Conservation (phyloP, 2,329 filamentous ascomycete species). For the Achaetomium macrosporum region DNA sequence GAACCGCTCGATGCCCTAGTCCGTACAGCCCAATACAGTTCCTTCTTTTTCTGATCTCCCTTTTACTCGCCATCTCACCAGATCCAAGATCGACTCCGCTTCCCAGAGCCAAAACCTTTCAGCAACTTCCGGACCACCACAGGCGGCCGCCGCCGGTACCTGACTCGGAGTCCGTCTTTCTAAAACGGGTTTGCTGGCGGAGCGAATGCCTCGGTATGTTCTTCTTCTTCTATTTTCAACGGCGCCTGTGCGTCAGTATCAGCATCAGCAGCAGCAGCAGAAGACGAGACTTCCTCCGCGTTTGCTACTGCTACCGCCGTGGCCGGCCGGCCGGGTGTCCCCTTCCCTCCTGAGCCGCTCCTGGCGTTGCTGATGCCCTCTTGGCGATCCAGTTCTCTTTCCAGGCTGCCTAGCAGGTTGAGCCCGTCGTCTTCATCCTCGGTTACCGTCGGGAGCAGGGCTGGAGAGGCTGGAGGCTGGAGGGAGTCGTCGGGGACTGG, state of each 20-base stretch:
- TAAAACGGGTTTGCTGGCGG: background rate
- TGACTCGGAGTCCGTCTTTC: background rate
- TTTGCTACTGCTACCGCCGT: background rate
- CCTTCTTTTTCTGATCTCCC: too few species aligned
- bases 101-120: too few species aligned
- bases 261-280: background rate
- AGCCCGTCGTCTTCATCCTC: slow-evolving; percentile 34
- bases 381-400: slow-evolving; percentile 41
- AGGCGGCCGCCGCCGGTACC: too few species aligned
- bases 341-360: background rate
- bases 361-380: slow-evolving; percentile 17
- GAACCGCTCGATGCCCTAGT: too few species aligned
- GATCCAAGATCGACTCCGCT: too few species aligned
- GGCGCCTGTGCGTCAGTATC: background rate
- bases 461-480: slow-evolving; percentile 16
- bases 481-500: slow-evolving; percentile 1
- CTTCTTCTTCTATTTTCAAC: background rate
- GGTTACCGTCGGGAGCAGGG: slow-evolving; percentile 20
- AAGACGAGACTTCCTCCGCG: background rate
- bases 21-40: too few species aligned
- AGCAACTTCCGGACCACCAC: too few species aligned
- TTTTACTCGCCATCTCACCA: too few species aligned
- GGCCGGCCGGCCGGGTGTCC: background rate
- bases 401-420: slow-evolving; percentile 41
- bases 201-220: background rate